Conservation (phyloP, 106 monocot genomes). For the Alisma plantagoaquatica region DNA sequence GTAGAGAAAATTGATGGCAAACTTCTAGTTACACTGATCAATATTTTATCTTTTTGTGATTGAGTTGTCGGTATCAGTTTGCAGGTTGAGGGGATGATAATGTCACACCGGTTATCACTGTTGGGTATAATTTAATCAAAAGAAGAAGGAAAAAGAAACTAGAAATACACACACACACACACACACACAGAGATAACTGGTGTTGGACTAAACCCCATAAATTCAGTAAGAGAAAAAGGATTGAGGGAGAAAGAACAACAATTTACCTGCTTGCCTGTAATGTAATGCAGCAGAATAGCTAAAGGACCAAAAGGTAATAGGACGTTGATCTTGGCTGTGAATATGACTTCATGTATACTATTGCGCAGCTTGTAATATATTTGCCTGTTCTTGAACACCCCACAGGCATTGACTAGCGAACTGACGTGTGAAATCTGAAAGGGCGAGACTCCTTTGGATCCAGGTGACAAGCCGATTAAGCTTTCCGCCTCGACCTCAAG, state of each 20-base stretch:
- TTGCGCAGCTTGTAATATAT: constrained; percentile 29
- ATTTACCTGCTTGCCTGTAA: constrained; percentile 72
- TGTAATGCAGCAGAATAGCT: constrained; percentile 69
- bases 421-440: constrained; percentile 17
- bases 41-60: no score
- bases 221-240: no score
- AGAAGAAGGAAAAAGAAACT: no score
- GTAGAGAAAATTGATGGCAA: no score
- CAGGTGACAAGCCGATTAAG: constrained; percentile 15
- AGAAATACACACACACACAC: no score
- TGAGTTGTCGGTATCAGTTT: no score
- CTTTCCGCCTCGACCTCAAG: constrained; percentile 15
- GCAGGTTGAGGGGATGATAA: no score
- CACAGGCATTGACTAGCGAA: neutral
- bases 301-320: constrained; percentile 90
- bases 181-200: no score
- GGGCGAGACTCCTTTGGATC: constrained; percentile 28
- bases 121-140: no score
- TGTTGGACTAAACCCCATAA: no score
- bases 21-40: no score
- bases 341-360: constrained; percentile 55
- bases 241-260: neutral
- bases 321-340: constrained; percentile 78
- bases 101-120: no score
- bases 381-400: constrained; percentile 9